A percentile compares a stretch with the other conserved stretches of the same genome.
phyloP scores from a whole-genome alignment of 2,329 filamentous ascomycete genomes.

The Lomentospora prolificans region DNA sequence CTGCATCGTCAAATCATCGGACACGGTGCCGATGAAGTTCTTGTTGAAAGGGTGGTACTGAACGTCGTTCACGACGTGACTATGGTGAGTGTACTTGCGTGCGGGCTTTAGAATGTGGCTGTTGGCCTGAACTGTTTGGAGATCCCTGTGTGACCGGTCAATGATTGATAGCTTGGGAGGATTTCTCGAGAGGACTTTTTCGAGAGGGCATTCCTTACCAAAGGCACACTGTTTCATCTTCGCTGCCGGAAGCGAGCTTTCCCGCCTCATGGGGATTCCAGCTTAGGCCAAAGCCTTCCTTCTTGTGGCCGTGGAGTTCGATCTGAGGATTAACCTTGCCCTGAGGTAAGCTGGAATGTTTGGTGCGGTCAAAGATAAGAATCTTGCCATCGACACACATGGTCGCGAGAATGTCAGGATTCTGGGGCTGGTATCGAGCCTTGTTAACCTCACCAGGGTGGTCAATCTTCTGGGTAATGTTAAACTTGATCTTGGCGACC shows the following conservation, averaged over 20 bases:
- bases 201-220: conserved; percentile 50
- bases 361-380: conserved; percentile 91
- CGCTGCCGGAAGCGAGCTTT: conserved; percentile 78
- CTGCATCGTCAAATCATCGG: conserved; percentile 88
- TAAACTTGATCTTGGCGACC: conserved; percentile 69
- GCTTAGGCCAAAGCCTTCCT: conserved; percentile 83
- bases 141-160: conserved; percentile 48
- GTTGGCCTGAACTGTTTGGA: conserved; percentile 62
- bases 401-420: conserved; percentile 91
- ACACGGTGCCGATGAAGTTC: conserved; percentile 82
- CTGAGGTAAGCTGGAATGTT: conserved; percentile 71
- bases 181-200: conserved; percentile 2
- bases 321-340: conserved; percentile 72
- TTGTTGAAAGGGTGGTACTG: conserved; percentile 85
- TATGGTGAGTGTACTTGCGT: conserved; percentile 77
- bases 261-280: conserved; percentile 85
- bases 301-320: conserved; percentile 72
- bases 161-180: conserved; percentile 3
- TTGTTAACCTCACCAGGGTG: conserved; percentile 98
- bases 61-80: conserved; percentile 89
- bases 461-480: conserved; percentile 90
- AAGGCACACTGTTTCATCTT: conserved; percentile 82
- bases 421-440: conserved; percentile 94
- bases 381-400: conserved; percentile 81
- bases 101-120: conserved; percentile 62